phyloP scores from a whole-genome alignment of 306 rosid species.

The Ceratonia siliqua region DNA sequence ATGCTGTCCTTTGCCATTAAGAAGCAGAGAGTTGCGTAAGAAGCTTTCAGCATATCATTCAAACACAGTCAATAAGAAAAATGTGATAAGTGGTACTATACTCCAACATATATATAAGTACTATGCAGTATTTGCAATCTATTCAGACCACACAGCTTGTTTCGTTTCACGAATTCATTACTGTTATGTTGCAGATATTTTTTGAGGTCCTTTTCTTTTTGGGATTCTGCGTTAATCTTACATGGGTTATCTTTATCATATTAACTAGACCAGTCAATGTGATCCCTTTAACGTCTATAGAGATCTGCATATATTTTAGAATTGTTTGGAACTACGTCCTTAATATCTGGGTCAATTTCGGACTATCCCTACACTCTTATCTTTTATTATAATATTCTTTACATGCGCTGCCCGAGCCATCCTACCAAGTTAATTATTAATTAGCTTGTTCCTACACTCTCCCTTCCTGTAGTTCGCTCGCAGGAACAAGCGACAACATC shows the following conservation, averaged over 20 bases:
- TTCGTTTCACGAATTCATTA: slow-evolving; percentile 34
- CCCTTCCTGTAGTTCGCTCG: slow-evolving; percentile 4
- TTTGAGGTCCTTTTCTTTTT: neutral
- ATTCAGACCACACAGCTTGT: slow-evolving; percentile 30
- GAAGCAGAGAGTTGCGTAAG: neutral
- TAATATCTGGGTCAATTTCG: slow-evolving; percentile 58
- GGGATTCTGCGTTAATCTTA: neutral
- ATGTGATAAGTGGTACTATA: neutral
- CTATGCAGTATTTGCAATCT: neutral
- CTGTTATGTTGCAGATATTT: slow-evolving; percentile 14
- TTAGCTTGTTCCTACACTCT: slow-evolving; percentile 21
- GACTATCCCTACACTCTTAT: slow-evolving; percentile 19
- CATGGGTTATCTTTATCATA: neutral
- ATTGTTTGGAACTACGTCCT: slow-evolving; percentile 38
- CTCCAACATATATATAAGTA: slow-evolving; percentile 4
- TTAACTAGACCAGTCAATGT: slow-evolving; percentile 33
- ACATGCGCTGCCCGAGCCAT: slow-evolving; percentile 37
- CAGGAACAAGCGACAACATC: slow-evolving; percentile 6
- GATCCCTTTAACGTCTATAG: slow-evolving; percentile 32
- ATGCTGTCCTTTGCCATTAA: slow-evolving; percentile 23
- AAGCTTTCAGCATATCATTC: slow-evolving; percentile 17
- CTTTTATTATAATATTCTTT: slow-evolving; percentile 11
- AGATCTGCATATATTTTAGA: slow-evolving; percentile 35
- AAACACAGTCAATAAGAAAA: slow-evolving; percentile 4
- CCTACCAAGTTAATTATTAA: slow-evolving; percentile 19